A percentile compares a stretch with the other conserved stretches of the same genome.
phyloP scores from a whole-genome alignment of 371 early-diverging fungal genomes.

The Mortierella sp. region DNA sequence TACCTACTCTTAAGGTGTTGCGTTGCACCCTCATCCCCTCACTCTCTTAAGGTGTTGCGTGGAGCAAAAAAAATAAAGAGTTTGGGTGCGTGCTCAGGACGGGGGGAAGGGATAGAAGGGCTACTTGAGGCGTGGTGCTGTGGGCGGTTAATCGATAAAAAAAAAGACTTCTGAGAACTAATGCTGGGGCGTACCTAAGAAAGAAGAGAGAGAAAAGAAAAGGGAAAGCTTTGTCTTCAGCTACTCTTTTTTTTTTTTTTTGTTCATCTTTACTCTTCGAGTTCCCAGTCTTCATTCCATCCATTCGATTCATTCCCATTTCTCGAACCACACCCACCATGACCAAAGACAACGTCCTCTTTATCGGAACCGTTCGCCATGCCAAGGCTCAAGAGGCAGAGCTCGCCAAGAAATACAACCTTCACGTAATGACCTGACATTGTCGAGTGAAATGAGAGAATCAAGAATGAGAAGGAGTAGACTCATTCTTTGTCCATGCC shows the following conservation, averaged over 20 bases:
- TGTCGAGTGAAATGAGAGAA: background rate
- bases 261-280: background rate
- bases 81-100: background rate
- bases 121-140: background rate
- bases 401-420: conserved; percentile 42
- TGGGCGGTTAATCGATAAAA: background rate
- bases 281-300: background rate
- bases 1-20: too few relatives aligned
- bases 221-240: background rate
- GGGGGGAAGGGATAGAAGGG: background rate
- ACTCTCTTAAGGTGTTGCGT: conserved; percentile 28
- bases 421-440: conserved; percentile 22
- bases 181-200: too few relatives aligned
- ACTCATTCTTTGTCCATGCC: background rate
- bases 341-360: conserved; percentile 47
- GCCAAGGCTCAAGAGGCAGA: conserved; percentile 34
- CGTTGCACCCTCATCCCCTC: too few relatives aligned
- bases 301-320: background rate
- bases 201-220: too few relatives aligned
- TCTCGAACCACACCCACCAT: conserved; percentile 11
- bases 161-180: background rate
- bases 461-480: background rate
- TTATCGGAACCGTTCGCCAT: conserved; percentile 42
- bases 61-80: background rate
- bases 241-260: background rate